Base-by-base conservation (phyloP, 2,329 filamentous ascomycete genomes). In the Colletotrichum spinosum region DNA sequence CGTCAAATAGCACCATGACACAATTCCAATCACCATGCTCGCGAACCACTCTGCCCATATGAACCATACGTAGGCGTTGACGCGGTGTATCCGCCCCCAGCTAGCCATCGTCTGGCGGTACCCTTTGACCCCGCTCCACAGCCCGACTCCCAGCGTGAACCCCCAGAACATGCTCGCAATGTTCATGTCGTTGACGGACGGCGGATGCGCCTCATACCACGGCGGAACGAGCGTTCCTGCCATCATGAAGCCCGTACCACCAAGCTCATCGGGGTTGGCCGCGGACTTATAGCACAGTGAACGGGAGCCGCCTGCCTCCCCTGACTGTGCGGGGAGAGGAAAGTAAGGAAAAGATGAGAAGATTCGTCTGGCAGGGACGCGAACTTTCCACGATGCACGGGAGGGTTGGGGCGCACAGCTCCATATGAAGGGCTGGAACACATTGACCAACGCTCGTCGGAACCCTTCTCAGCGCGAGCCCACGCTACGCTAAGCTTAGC, bases 21-120 rank as follows among this genome's bases (percentile, higher is more conserved):
- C 63, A 5, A 77, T 70, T 25, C 74, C 74, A 50, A 80, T 77
- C 8, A 73, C 64, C 8, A 74, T 69, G 65, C 74, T 78, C 2
- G 76, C 71, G 9, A 75, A 44, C 49, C 78, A 71, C 64, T 81
- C 78, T 17, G 73, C 55, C 80, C 80, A 82, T 48, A 82, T 76
- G 69, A 81, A 71, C 60, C 73, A 70, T 42, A 81, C 71, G 58
- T 81, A 83, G 5, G 73, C 68, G 17, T 73, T 78, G 42, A 77
- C 69, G 10, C 72, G 72, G 35, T 73, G 70, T 62, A 74, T 75
- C 49, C 76, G 72, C 39, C 69, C 72, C 61, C 71, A 73, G 54
- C 76, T 73, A 33, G 68, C 62, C 45, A 70, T 68, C 3, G 78
- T 79, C 66, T 81, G 80, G 57, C 72, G 72, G 33, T 71, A 70